Evolutionary conservation across 768 basidiomycete species (phyloP), one percentile per base, ranked within the genome.

Genomic region (Phlebiopsis gigantea): DNA sequence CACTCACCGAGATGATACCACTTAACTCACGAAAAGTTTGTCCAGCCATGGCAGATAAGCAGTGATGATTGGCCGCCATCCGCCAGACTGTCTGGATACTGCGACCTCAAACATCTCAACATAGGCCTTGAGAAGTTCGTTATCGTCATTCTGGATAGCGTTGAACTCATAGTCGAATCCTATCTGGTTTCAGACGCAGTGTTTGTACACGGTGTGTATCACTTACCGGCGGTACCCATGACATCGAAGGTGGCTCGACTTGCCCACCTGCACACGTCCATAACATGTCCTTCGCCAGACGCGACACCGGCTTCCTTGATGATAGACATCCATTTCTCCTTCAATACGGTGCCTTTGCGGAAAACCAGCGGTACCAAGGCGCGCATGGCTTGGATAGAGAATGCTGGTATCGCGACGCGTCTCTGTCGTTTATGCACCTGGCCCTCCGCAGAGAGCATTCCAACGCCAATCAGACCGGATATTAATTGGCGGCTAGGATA

Each of bases 141-240:
- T 90, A 1, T 86, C 76, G 65, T 90, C 86, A 45, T 90, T 79
- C 46, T 87, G 78, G 31, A 96, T 86, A 1, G 93, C 84, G 59
- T 89, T 84, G 73, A 97, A 93, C 56, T 86, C 76, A 64, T 95
- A 95, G 60, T 85, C 89, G 65, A 95, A 96, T 1, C 88, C 90
- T 91, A 29, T 56, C 28, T 29, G 4, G 15, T 28, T 47, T 29
- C 17, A 45, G 14, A n/a, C 54, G 44, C 34, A 39, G 14, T 26
- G 41, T 46, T 56, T 46, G 1, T 49, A 22, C 8, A 53, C 43
- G 42, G 41, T 7, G n/a, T n/a, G n/a, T n/a, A n/a, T n/a, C n/a
- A 66, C 74, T 46, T 55, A 90, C 89, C 90, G 42, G 93, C 90
- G n/a, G 90, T 68, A 1, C 93, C 94, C 62, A 97, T 93, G 44